Evolutionary conservation across 169 alveolate species (phyloP).

Genomic region (Babesia bigemina): DNA sequence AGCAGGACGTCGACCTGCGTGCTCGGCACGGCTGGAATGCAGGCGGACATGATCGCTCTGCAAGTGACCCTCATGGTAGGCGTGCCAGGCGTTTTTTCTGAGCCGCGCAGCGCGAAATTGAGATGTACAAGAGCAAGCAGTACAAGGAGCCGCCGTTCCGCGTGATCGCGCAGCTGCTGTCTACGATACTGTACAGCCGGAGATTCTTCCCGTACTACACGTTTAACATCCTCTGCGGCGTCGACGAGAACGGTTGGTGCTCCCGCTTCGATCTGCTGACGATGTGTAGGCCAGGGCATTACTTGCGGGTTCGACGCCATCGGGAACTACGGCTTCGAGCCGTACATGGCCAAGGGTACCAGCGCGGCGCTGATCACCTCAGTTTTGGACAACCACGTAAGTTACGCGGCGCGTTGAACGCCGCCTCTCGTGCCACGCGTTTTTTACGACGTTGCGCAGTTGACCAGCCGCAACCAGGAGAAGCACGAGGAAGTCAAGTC

Average conservation of each 20-base stretch:
- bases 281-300: constrained; percentile 75
- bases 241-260: constrained; percentile 78
- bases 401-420: neutral
- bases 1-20: constrained; percentile 83
- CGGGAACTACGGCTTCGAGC: constrained; percentile 86
- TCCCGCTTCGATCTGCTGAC: neutral
- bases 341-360: constrained; percentile 91
- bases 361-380: constrained; percentile 87
- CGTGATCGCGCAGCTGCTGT: constrained; percentile 87
- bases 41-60: constrained; percentile 89
- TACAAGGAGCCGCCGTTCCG: constrained; percentile 86
- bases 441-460: constrained; percentile 64
- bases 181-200: constrained; percentile 88
- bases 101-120: constrained; percentile 82
- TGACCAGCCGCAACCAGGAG: constrained; percentile 71
- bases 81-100: neutral
- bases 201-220: constrained; percentile 94
- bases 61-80: constrained; percentile 79
- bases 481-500: constrained; percentile 57
- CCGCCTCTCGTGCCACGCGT: too few species aligned
- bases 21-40: constrained; percentile 92
- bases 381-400: constrained; percentile 85
- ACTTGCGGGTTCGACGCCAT: constrained; percentile 92
- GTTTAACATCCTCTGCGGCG: constrained; percentile 88
- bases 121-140: constrained; percentile 81